These are phyloP conservation scores for Globisporangium splendens DNA, from an alignment of 352 stramenopile species.

Conservation along the genomic window DNA sequence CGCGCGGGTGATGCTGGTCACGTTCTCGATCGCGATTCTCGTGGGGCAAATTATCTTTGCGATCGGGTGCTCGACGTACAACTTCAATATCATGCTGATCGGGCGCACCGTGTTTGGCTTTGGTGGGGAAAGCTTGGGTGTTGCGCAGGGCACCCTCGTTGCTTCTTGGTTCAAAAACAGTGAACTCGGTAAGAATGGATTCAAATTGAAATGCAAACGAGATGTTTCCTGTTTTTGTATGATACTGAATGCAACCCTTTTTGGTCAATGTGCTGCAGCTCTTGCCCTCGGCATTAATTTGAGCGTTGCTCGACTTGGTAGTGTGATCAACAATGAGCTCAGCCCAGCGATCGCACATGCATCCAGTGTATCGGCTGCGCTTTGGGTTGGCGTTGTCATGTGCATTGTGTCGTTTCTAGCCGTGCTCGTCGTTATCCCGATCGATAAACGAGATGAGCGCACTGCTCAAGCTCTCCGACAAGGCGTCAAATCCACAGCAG, in stretches of 20 bases:
- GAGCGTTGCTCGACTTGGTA: conserved; percentile 87
- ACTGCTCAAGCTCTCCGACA: conserved; percentile 11
- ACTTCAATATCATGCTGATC: conserved; percentile 78
- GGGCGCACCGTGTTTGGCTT: conserved; percentile 91
- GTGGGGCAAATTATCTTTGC: conserved; percentile 88
- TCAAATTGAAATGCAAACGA: too few relatives aligned
- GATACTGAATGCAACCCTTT: neutral
- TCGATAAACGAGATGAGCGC: conserved; percentile 69
- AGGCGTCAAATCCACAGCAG: conserved; percentile 9
- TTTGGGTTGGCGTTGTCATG: conserved; percentile 88
- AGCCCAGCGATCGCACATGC: conserved; percentile 75
- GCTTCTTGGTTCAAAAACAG: conserved; percentile 93
- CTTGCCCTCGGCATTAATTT: conserved; percentile 91
- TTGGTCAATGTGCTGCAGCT: conserved; percentile 30
- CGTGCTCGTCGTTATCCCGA: conserved; percentile 70
- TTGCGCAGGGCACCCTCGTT: conserved; percentile 88
- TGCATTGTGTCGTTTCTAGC: conserved; percentile 65
- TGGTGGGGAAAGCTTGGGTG: conserved; percentile 88
- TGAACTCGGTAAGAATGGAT: conserved; percentile 54
- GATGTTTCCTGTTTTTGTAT: neutral
- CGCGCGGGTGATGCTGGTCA: conserved; percentile 74
- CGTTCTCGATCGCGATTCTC: conserved; percentile 84
- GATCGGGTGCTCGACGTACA: conserved; percentile 72
- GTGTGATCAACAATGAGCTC: conserved; percentile 91
- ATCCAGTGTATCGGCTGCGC: conserved; percentile 58